A percentile compares a stretch with the other conserved stretches of the same genome.
Evolutionary conservation across 129 eudicot genomes (phyloP).

Genomic region (Arctium lappa): DNA sequence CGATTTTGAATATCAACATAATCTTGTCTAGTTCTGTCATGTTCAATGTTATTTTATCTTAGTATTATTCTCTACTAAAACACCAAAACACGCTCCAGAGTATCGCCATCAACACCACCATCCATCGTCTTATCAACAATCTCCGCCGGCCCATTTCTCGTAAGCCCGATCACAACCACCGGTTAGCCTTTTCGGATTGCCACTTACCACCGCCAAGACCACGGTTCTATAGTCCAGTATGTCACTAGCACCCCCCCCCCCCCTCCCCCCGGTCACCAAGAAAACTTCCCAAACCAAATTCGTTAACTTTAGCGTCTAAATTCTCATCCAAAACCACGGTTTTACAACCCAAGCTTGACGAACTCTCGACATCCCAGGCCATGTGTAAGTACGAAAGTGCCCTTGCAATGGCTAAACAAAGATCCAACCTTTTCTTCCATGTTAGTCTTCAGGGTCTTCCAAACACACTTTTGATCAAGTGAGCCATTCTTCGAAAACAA

Average conservation of each 20-base stretch:
- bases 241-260: conserved; percentile 45
- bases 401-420: conserved; percentile 51
- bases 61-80: conserved; percentile 53
- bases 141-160: conserved; percentile 35
- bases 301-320: conserved; percentile 59
- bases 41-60: too few relatives aligned
- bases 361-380: conserved; percentile 58
- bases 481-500: conserved; percentile 50
- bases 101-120: conserved; percentile 39
- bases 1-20: too few relatives aligned
- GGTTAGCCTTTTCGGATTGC: conserved; percentile 18
- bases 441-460: conserved; percentile 54
- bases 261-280: conserved; percentile 8
- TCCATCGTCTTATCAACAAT: conserved; percentile 39
- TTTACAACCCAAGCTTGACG: conserved; percentile 37
- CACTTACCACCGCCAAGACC: conserved; percentile 41
- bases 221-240: conserved; percentile 52
- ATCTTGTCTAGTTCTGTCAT: too few relatives aligned
- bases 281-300: conserved; percentile 39
- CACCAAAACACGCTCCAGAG: conserved; percentile 53
- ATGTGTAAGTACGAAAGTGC: conserved; percentile 65
- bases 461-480: conserved; percentile 31
- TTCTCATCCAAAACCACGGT: conserved; percentile 52
- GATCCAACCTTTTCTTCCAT: conserved; percentile 59
- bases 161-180: conserved; percentile 43